Base-by-base conservation (phyloP, 2,329 filamentous ascomycete genomes). In the Pseudopithomyces maydicus region DNA sequence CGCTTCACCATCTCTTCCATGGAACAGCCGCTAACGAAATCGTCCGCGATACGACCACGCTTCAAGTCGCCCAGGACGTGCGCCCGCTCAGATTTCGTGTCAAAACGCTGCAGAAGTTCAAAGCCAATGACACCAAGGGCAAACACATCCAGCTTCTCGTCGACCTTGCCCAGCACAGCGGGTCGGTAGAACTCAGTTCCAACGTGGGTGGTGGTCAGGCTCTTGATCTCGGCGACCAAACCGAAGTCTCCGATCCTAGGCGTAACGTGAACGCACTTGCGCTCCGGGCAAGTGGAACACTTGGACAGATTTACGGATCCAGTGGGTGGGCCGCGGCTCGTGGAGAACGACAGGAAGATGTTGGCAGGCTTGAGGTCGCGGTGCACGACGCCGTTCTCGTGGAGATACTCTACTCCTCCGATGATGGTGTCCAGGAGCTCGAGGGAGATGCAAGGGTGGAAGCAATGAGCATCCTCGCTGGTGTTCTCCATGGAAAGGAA, bases 201-300 rank as follows among this genome's bases (percentile, higher is more conserved):
- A 2, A 87, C 84, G 0, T 81, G 78, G 45, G 80, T 81, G 11
- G 68, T 81, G 12, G 68, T 70, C 33, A 58, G 54, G 6, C 71
- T 68, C 38, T 77, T 82, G 44, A 84, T 80, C 52, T 84, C 82
- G 10, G 84, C 83, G 4, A 87, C 86, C 4, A 89, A 80, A 2
- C 88, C 88, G 65, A 90, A 90, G 66, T 90, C 88, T 1, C 87
- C 88, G 52, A 90, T 89, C 4, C 85, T 81, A 11, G 88, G 84
- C 38, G 81, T 82, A 32, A 85, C 74, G 56, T 82, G 83, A 14
- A 79, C 64, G 20, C 66, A 63, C 2, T 65, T 65, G 8, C 67
- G 59, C 5, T 57, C 56, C 2, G 66, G 56, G 56, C 85, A 89
- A 1, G 77, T 63, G 10, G 65, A 62, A 62, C 85, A 87, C 0